Evolutionary conservation across 176 grass and related monocot species (phyloP).

Genomic region (Hyparrhenia diplandra): DNA sequence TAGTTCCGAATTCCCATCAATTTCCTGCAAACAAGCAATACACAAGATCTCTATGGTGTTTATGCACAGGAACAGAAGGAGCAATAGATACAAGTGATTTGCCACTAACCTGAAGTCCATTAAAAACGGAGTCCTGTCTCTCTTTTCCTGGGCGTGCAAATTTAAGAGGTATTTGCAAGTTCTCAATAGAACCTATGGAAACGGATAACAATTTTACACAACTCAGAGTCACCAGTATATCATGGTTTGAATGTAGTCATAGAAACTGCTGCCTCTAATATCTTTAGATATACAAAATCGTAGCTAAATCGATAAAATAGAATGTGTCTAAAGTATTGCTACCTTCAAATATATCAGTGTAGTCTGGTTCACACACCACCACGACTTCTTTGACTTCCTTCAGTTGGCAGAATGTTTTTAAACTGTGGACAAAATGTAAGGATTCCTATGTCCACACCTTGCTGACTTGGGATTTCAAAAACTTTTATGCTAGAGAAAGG

Average conservation of each 20-base stretch:
- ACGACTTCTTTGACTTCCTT: slow-evolving; percentile 96
- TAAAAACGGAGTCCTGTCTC: slow-evolving; percentile 97
- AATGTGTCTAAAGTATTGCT: slow-evolving; percentile 8
- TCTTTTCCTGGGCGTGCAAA: slow-evolving; percentile 92
- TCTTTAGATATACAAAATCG: not conserved
- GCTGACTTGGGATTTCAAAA: not conserved
- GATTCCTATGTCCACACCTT: not conserved
- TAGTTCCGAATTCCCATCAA: slow-evolving; percentile 77
- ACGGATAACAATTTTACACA: not conserved
- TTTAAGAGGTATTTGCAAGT: slow-evolving; percentile 72
- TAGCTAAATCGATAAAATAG: slow-evolving; percentile 4
- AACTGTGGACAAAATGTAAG: slow-evolving; percentile 42
- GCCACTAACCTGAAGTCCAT: slow-evolving; percentile 79
- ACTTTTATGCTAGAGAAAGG: not conserved
- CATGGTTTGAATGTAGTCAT: slow-evolving; percentile 1
- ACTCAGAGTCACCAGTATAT: not conserved
- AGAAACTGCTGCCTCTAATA: not conserved
- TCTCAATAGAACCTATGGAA: slow-evolving; percentile 58
- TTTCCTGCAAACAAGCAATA: slow-evolving; percentile 48
- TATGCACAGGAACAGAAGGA: slow-evolving; percentile 3
- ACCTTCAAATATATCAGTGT: slow-evolving; percentile 94
- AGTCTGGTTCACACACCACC: slow-evolving; percentile 91
- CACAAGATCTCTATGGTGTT: not conserved
- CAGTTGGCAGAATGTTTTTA: slow-evolving; percentile 72
- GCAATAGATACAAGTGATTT: not conserved